Percentiles rank a stretch among this genome's conserved stretches.
phyloP scores from a whole-genome alignment of 768 basidiomycete genomes.

The Suillus americanus region DNA sequence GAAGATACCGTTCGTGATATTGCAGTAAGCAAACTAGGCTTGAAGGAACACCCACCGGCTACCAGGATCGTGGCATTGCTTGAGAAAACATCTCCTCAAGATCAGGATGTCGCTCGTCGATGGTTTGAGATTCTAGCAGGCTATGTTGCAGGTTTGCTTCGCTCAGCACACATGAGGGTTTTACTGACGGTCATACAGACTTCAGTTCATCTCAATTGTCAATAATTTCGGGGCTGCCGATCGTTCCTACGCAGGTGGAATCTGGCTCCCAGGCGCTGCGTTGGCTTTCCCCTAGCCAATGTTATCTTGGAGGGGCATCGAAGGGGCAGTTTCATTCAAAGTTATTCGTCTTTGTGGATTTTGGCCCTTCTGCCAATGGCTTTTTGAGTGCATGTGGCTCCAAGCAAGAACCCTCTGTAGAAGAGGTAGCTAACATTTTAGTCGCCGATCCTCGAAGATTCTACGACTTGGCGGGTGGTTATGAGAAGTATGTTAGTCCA shows the following conservation, averaged over 20 bases:
- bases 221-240: constrained; percentile 52
- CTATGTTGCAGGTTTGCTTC: constrained; percentile 54
- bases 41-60: constrained; percentile 69
- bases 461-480: constrained; percentile 67
- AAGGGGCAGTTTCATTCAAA: constrained; percentile 69
- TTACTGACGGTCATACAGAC: constrained; percentile 37
- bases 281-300: constrained; percentile 62
- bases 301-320: constrained; percentile 60
- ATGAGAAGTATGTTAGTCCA: constrained; percentile 54
- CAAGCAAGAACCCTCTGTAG: constrained; percentile 80
- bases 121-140: constrained; percentile 72
- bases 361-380: constrained; percentile 75
- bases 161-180: background rate
- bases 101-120: constrained; percentile 50
- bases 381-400: constrained; percentile 90
- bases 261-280: constrained; percentile 30
- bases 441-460: constrained; percentile 70
- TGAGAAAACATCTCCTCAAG: constrained; percentile 56
- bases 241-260: constrained; percentile 61
- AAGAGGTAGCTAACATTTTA: constrained; percentile 73
- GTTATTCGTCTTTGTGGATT: constrained; percentile 87
- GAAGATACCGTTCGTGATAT: constrained; percentile 52
- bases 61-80: constrained; percentile 58
- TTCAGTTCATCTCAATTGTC: constrained; percentile 58
- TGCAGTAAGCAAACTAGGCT: constrained; percentile 60